These are phyloP conservation scores for Fistulinella prunicolor DNA, from an alignment of 768 basidiomycete species.

Conservation along the genomic window DNA sequence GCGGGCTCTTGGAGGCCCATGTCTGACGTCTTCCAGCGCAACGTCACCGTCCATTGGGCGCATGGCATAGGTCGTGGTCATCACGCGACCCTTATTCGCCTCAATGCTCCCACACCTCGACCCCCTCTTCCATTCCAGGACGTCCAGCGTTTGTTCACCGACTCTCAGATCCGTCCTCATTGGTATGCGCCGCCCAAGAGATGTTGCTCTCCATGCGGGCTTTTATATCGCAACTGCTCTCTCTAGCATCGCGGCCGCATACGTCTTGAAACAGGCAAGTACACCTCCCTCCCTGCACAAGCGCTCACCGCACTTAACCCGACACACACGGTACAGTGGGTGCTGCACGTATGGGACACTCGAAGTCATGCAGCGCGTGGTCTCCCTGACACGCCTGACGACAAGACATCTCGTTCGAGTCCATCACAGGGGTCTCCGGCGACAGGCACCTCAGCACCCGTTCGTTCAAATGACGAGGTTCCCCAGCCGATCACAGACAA, in stretches of 20 bases:
- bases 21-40: too few relatives aligned
- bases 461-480: too few relatives aligned
- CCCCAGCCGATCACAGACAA: too few relatives aligned
- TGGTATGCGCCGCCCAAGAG: slow-evolving; percentile 10
- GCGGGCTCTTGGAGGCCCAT: too few relatives aligned
- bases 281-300: rapidly evolving
- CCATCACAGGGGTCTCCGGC: too few relatives aligned
- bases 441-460: too few relatives aligned
- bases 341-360: slow-evolving; percentile 3
- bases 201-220: slow-evolving; percentile 8
- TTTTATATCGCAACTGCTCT: slow-evolving; percentile 10
- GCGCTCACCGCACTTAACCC: background rate
- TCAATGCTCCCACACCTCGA: background rate
- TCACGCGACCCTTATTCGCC: background rate
- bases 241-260: slow-evolving; percentile 21
- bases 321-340: slow-evolving; percentile 10
- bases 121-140: background rate
- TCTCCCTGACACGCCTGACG: too few relatives aligned
- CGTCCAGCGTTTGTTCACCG: too few relatives aligned
- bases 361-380: background rate
- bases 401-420: too few relatives aligned
- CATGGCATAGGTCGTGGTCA: background rate
- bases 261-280: slow-evolving; percentile 19
- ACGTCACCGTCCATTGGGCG: too few relatives aligned
- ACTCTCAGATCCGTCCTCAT: too few relatives aligned